phyloP scores from a whole-genome alignment of 768 basidiomycete species.

The Panaeolus cyanescens region DNA sequence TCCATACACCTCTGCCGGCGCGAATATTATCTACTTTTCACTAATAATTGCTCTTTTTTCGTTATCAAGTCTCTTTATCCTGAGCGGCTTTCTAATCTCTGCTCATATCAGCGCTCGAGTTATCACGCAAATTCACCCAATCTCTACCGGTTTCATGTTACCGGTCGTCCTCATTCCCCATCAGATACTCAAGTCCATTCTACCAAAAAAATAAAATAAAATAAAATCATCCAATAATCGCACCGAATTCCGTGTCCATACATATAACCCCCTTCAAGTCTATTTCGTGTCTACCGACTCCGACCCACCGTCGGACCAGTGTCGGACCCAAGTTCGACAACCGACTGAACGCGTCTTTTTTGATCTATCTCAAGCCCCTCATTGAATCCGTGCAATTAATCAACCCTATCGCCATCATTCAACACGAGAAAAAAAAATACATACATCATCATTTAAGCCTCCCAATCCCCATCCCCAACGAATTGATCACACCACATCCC shows the following conservation, averaged over 20 bases:
- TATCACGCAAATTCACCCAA: too few species aligned
- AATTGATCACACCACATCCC: background rate
- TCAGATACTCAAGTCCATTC: too few species aligned
- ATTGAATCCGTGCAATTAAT: background rate
- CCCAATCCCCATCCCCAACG: background rate
- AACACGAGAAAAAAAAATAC: background rate
- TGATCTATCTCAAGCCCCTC: background rate
- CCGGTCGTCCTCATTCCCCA: too few species aligned
- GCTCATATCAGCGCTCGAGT: too few species aligned
- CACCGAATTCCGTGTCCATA: background rate
- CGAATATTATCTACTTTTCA: background rate
- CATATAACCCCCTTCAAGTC: background rate
- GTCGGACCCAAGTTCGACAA: background rate
- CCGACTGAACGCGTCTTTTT: background rate
- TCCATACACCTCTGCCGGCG: background rate
- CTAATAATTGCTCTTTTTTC: too few species aligned
- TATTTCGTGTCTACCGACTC: background rate
- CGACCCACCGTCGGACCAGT: background rate
- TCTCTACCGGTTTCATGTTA: too few species aligned
- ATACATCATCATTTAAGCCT: background rate
- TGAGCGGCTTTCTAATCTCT: too few species aligned
- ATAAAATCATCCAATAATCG: too few species aligned
- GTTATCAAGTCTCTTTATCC: too few species aligned
- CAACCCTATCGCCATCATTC: background rate
- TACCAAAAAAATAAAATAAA: too few species aligned